Percentiles rank a stretch among this genome's conserved stretches.
Evolutionary conservation across 208 protist genomes (phyloP).

Genomic region (Leishmania lainsoni): DNA sequence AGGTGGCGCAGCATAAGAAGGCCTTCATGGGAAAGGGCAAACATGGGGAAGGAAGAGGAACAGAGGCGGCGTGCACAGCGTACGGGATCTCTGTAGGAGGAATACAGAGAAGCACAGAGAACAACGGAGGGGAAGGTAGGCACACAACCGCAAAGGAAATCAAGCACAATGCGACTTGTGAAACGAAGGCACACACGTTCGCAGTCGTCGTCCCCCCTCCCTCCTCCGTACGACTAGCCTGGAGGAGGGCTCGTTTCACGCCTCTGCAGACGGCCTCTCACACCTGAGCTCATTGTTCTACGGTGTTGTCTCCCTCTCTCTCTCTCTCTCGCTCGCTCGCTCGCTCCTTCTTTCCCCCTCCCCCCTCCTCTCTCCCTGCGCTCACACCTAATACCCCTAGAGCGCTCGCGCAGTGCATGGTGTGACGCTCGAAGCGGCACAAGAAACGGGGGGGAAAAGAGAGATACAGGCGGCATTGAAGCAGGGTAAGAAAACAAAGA

Average conservation of each 20-base stretch:
- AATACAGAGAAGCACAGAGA: neutral
- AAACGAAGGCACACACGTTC: too few relatives aligned
- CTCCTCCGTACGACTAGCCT: neutral
- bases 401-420: neutral
- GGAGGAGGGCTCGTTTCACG: neutral
- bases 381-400: neutral
- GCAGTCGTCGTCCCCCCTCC: neutral
- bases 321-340: too few relatives aligned
- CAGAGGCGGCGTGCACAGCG: neutral
- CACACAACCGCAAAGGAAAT: neutral
- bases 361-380: neutral
- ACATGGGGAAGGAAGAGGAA: neutral
- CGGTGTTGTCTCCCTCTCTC: neutral
- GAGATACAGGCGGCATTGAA: neutral
- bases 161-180: neutral
- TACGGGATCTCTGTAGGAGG: neutral
- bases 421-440: neutral
- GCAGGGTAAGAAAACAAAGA: neutral
- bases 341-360: too few relatives aligned
- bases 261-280: neutral
- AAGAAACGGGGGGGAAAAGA: neutral
- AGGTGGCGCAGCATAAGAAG: neutral
- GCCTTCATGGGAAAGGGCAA: neutral
- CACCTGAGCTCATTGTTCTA: neutral
- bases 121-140: neutral